phyloP scores from a whole-genome alignment of 192 early-diverging fungal species.

The Linnemannia zychae region DNA sequence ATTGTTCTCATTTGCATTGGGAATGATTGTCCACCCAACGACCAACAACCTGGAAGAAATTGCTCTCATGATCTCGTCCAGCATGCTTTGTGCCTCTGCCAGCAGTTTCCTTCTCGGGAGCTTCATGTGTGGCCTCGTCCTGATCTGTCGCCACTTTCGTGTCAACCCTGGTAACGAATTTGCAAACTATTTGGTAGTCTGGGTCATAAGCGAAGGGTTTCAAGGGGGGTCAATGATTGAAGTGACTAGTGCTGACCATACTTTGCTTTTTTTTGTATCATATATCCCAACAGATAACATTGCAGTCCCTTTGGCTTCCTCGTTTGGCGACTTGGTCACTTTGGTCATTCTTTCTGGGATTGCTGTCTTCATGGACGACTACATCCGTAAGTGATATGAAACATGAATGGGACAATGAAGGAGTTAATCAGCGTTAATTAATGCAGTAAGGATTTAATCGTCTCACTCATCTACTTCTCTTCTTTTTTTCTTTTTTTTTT shows the following conservation, averaged over 20 bases:
- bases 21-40: constrained; percentile 64
- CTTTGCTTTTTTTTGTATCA: neutral
- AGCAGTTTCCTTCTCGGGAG: constrained; percentile 80
- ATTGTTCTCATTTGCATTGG: constrained; percentile 74
- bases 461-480: neutral
- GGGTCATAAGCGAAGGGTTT: neutral
- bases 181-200: neutral
- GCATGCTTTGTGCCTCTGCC: constrained; percentile 75
- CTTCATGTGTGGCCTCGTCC: constrained; percentile 78
- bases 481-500: neutral
- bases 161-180: constrained; percentile 79
- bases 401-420: neutral
- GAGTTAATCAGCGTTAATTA: neutral
- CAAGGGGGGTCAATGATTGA: neutral
- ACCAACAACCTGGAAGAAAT: constrained; percentile 59
- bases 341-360: constrained; percentile 71
- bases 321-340: constrained; percentile 80
- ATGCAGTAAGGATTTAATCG: neutral
- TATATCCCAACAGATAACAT: constrained; percentile 70
- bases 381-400: constrained; percentile 61
- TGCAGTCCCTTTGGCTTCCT: constrained; percentile 81
- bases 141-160: constrained; percentile 67
- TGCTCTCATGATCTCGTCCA: constrained; percentile 71
- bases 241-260: neutral
- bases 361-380: constrained; percentile 60